A percentile compares a stretch with the other conserved stretches of the same genome.
Evolutionary conservation across 2,329 filamentous ascomycete species (phyloP).

Genomic region (Diaporthe longicolla): DNA sequence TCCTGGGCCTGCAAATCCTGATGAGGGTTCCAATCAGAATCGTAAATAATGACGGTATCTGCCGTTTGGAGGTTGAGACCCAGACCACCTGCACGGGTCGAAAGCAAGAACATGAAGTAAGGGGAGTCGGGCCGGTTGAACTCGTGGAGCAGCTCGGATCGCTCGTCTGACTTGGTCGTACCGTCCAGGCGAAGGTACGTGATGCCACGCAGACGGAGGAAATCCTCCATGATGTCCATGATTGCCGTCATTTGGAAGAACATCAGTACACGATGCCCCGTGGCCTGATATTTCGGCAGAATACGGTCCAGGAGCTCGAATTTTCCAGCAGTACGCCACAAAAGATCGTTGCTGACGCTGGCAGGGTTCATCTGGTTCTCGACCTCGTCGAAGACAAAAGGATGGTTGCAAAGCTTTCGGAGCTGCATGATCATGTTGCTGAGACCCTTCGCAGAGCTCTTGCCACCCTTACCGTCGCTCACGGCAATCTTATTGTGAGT

Average conservation of each 20-base stretch:
- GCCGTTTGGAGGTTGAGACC: constrained; percentile 97
- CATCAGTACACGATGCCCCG: constrained; percentile 96
- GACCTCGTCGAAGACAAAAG: constrained; percentile 97
- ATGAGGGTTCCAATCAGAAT: constrained; percentile 99
- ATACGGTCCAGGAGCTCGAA: constrained; percentile 95
- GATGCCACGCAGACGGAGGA: constrained; percentile 85
- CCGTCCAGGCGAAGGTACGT: constrained; percentile 94
- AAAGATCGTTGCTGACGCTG: constrained; percentile 88
- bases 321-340: constrained; percentile 97
- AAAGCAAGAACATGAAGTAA: constrained; percentile 99
- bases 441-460: constrained; percentile 91
- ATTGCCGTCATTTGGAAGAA: constrained; percentile 99
- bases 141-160: constrained; percentile 87
- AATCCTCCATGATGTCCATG: constrained; percentile 99
- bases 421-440: constrained; percentile 99
- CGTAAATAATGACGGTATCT: constrained; percentile 99
- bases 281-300: constrained; percentile 91
- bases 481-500: constrained; percentile 95
- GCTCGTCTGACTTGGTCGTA: constrained; percentile 97
- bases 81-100: constrained; percentile 96
- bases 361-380: constrained; percentile 98
- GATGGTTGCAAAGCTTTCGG: constrained; percentile 98
- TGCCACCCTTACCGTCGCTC: constrained; percentile 94
- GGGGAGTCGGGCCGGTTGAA: constrained; percentile 93
- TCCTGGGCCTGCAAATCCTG: constrained; percentile 99